Evolutionary conservation across 495 filamentous ascomycete genomes (phyloP).

Genomic region (Penicillium dipodomyicola): DNA sequence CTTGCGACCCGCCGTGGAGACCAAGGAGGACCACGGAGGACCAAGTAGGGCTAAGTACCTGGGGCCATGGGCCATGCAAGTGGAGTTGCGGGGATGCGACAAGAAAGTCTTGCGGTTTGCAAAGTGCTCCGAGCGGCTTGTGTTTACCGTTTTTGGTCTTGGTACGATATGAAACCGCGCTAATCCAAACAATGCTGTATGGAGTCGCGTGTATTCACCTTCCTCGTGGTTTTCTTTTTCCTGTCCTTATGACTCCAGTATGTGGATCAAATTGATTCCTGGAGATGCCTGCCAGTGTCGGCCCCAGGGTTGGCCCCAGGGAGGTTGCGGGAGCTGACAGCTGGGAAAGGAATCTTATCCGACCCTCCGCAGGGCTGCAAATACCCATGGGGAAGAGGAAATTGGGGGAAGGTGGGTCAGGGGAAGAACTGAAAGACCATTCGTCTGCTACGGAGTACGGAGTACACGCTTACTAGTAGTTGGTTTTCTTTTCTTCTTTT

Average conservation of each 20-base stretch:
- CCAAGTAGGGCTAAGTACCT: not conserved
- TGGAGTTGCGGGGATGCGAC: slow-evolving; percentile 9
- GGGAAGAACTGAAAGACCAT: not conserved
- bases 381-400: not conserved
- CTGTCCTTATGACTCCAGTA: not conserved
- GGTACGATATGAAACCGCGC: not conserved
- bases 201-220: not conserved
- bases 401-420: slow-evolving; percentile 9
- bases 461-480: not conserved
- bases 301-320: too few species aligned
- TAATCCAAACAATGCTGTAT: not conserved
- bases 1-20: slow-evolving; percentile 10
- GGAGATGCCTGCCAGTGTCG: too few species aligned
- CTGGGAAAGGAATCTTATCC: slow-evolving; percentile 4
- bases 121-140: not conserved
- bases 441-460: not conserved
- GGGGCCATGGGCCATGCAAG: not conserved
- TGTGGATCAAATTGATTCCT: not conserved
- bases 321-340: too few species aligned
- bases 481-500: not conserved
- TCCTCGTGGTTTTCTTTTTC: too few species aligned
- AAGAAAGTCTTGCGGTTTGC: not conserved
- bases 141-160: not conserved
- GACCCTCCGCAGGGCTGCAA: slow-evolving; percentile 2
- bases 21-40: not conserved